phyloP scores from a whole-genome alignment of 2,329 filamentous ascomycete species.

The Exophiala sp. region DNA sequence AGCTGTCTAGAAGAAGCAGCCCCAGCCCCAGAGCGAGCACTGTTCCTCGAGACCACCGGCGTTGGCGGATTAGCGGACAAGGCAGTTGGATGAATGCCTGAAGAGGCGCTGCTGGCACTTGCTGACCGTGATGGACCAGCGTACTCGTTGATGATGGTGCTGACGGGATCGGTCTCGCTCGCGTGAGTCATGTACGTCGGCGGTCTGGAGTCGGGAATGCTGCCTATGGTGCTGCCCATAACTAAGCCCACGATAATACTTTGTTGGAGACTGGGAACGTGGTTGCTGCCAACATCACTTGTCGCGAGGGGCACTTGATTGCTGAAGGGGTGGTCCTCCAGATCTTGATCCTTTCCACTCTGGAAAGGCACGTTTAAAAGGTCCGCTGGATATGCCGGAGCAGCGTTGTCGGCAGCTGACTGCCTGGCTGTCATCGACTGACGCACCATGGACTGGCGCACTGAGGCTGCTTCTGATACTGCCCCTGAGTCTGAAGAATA shows the following conservation, averaged over 20 bases:
- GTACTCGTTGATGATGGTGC: neutral
- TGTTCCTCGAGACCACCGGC: neutral
- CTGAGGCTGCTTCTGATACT: too few species aligned
- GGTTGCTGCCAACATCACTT: slow-evolving; percentile 1
- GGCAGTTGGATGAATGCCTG: slow-evolving; percentile 8
- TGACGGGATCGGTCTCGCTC: neutral
- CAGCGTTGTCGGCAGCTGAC: neutral
- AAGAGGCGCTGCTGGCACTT: neutral
- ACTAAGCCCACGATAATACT: neutral
- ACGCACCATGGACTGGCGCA: neutral
- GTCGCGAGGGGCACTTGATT: slow-evolving; percentile 1
- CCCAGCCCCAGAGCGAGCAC: neutral
- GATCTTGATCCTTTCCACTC: neutral
- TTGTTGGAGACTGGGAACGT: neutral
- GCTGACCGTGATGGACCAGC: too few species aligned
- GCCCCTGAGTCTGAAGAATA: too few species aligned
- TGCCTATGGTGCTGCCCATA: neutral
- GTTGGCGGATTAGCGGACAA: slow-evolving; percentile 15
- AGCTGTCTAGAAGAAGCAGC: slow-evolving; percentile 1
- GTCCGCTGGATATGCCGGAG: neutral
- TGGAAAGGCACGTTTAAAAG: neutral
- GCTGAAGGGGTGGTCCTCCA: slow-evolving; percentile 1
- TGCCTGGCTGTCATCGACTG: neutral
- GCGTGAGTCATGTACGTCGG: neutral
- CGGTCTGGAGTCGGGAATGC: neutral